Percentiles rank a stretch among this genome's conserved stretches.
phyloP scores from a whole-genome alignment of 257 asterid genomes.

The Przewalskia tangutica region DNA sequence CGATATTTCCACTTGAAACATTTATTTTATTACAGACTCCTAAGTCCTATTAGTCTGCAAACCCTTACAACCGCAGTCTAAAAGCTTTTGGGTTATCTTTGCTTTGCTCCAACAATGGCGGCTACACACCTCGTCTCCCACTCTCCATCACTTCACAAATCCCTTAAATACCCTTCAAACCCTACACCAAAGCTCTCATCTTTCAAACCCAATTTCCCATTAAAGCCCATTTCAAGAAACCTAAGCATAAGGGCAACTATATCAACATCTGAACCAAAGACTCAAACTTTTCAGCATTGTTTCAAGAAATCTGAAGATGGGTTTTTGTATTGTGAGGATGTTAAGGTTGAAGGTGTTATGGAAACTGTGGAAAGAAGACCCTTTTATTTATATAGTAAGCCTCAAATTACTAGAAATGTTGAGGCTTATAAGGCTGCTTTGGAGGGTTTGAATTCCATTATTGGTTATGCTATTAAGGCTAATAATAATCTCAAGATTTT shows the following conservation, averaged over 20 bases:
- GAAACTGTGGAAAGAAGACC: slow-evolving; percentile 65
- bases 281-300: slow-evolving; percentile 63
- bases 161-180: slow-evolving; percentile 15
- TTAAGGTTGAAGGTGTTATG: slow-evolving; percentile 66
- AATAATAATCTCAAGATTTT: slow-evolving; percentile 81
- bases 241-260: slow-evolving; percentile 39
- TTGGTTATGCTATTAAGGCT: slow-evolving; percentile 94
- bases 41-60: neutral
- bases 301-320: slow-evolving; percentile 73
- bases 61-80: neutral
- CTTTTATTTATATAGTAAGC: slow-evolving; percentile 79
- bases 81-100: neutral
- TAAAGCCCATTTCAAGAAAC: slow-evolving; percentile 34
- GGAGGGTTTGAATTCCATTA: slow-evolving; percentile 60
- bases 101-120: slow-evolving; percentile 49
- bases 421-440: slow-evolving; percentile 81
- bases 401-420: slow-evolving; percentile 73
- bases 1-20: neutral
- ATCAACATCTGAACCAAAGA: slow-evolving; percentile 47
- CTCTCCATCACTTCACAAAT: slow-evolving; percentile 23
- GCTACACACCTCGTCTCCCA: slow-evolving; percentile 48
- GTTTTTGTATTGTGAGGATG: slow-evolving; percentile 56
- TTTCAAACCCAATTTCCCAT: slow-evolving; percentile 19
- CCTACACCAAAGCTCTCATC: neutral
- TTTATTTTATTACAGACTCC: neutral